phyloP scores from a whole-genome alignment of 192 early-diverging fungal genomes.

The Rhizophagus clarus region DNA sequence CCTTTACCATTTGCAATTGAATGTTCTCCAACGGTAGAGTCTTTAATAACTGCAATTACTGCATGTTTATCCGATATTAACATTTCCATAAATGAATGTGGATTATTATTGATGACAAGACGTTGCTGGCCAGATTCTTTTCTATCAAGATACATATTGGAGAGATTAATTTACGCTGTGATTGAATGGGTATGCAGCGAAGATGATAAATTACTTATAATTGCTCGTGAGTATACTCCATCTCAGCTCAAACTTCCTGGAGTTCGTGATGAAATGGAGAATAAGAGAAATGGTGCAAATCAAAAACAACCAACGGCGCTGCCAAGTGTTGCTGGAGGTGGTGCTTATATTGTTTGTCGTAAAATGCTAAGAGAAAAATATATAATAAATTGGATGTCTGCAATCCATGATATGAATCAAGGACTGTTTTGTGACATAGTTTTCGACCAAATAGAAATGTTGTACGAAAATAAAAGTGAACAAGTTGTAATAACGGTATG shows the following conservation, averaged over 20 bases:
- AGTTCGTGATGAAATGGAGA: conserved; percentile 39
- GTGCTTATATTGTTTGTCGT: conserved; percentile 52
- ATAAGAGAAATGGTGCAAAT: background rate
- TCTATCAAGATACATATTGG: conserved; percentile 53
- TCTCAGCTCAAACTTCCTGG: conserved; percentile 41
- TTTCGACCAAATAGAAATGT: conserved; percentile 44
- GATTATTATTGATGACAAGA: conserved; percentile 49
- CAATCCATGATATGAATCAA: conserved; percentile 46
- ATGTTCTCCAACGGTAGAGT: conserved; percentile 51
- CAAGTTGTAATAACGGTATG: conserved; percentile 5
- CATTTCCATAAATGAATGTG: conserved; percentile 58
- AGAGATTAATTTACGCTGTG: conserved; percentile 48
- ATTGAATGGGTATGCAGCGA: conserved; percentile 54
- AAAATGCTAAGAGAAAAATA: conserved; percentile 52
- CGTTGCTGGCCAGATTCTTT: conserved; percentile 63
- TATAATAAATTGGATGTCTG: conserved; percentile 49
- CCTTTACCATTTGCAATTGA: conserved; percentile 56
- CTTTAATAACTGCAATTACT: conserved; percentile 51
- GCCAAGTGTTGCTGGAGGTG: conserved; percentile 18
- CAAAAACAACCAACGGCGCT: background rate
- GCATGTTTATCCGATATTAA: conserved; percentile 53
- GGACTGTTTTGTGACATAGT: conserved; percentile 41
- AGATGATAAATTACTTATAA: conserved; percentile 52
- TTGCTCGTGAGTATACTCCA: conserved; percentile 50
- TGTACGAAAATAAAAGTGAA: conserved; percentile 43